Evolutionary conservation across 306 rosid genomes (phyloP), one percentile per base, ranked within the genome.

Genomic region (Castanospermum australe): DNA sequence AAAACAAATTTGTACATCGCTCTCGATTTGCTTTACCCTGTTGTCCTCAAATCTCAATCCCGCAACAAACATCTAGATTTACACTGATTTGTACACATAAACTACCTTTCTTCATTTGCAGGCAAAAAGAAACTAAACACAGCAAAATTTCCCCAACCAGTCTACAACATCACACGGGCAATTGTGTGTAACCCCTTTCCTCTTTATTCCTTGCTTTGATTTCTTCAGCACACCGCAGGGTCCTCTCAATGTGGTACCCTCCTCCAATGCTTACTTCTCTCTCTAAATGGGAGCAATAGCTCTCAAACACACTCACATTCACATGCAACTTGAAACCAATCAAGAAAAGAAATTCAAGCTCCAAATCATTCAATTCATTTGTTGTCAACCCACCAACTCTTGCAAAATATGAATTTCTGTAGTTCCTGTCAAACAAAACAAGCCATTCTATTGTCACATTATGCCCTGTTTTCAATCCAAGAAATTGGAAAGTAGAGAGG

Each of bases 241-340:
- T 90, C 70, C 84, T 88, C 79, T 94, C 98, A 62, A 92, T 89
- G 12, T 94, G 97, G 72, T 92, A 94, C 17, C 93, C 97, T 84
- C 98, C 97, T 68, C 98, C 98, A 77, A 92, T 88, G 80, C 97
- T 91, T 0, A 94, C 98, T 85, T 94, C 98, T 79, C 98, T 94
- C 76, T 94, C 97, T 66, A 94, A 84, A 84, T 94, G 98, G 67
- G 90, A 81, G 47, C 98, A 94, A 73, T 94, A 94, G 79, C 98
- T 94, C 92, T 94, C 97, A 83, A 94, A 94, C 75, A 92, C 97
- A 88, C 98, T 94, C 83, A 94, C 86, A 87, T 94, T 94, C 75
- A 94, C 98, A 76, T 92, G 98, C 38, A 92, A 87, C 77, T 92
- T 94, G 86, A 94, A 94, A 17, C 91, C 89, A 97, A 94, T 89